Base-by-base conservation (phyloP, 495 filamentous ascomycete genomes). In the Astrothelium macrocarpum region DNA sequence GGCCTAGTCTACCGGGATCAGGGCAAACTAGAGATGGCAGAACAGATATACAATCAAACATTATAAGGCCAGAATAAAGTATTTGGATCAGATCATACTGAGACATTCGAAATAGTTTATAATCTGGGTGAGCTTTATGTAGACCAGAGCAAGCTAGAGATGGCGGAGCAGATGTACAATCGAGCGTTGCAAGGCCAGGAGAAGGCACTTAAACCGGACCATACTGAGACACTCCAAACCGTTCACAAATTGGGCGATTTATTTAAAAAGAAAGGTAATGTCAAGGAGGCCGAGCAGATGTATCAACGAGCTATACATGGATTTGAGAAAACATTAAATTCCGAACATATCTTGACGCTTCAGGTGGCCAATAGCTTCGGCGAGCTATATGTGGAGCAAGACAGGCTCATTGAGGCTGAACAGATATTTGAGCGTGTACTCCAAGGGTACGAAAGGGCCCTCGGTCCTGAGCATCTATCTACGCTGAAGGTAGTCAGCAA, bases 401-500 rank as follows among this genome's bases (percentile, higher is more conserved):
- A 29, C 26, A 56, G 26, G 26, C 49, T 56, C 49, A 29, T 18
- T 56, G 49, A 56, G 49, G 49, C 49, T 29, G 49, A 56, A 29
- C 49, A 23, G 49, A 29, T 56, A 18, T 56, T 56, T 23, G 20
- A 56, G 49, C 49, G 49, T 29, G 49, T 56, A 56, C 49, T 56
- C 20, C 49, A 56, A 56, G 49, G 26, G 26, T 10, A 29, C 26
- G 49, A 56, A 29, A 56, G 26, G 49, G 49, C 49, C 26, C 49
- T 56, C 49, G 49, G 49, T 39, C 34, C 34, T 39, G 34, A 39
- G 34, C 76, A 78, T 66, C 59, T 62, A 59, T 70, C 67, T 45
- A 79, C 77, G 32, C 74, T 78, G 5, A 42, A 60, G 14, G 77
- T 70, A 59, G 64, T 77, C 46, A 68, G 75, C 59, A 76, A 78